Conservation (phyloP, 2,329 filamentous ascomycete species). For the Beauveria sp. region DNA sequence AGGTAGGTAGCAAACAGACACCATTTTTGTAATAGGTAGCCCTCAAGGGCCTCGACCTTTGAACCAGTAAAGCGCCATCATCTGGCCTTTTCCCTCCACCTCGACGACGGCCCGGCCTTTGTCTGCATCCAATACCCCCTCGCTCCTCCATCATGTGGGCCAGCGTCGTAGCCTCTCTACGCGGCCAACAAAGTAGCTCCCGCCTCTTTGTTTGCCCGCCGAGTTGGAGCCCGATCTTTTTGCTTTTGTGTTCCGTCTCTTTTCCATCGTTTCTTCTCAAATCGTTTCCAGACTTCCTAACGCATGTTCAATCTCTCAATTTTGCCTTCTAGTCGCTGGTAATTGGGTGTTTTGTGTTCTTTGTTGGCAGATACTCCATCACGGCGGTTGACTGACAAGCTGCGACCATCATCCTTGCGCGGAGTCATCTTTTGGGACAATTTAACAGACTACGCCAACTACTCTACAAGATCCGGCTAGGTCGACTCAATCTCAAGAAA, state of each 20-base stretch:
- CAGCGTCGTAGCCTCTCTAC: background rate
- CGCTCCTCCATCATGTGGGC: conserved; percentile 8
- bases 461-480: background rate
- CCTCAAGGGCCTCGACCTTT: background rate
- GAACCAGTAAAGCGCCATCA: background rate
- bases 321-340: background rate
- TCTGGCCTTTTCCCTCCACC: background rate
- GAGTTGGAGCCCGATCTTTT: background rate
- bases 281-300: background rate
- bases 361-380: background rate
- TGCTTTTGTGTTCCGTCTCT: background rate
- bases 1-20: background rate
- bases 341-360: background rate
- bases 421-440: too few species aligned
- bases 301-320: background rate
- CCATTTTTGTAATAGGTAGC: background rate
- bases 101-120: background rate
- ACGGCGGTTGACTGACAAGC: too few species aligned
- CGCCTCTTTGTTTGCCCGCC: background rate
- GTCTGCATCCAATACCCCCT: conserved; percentile 4
- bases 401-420: too few species aligned
- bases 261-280: background rate
- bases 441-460: background rate
- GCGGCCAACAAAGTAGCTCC: background rate
- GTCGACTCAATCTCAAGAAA: background rate